Evolutionary conservation across 805 yeast species (phyloP).

Genomic region (Saccharomyces paradoxus): DNA sequence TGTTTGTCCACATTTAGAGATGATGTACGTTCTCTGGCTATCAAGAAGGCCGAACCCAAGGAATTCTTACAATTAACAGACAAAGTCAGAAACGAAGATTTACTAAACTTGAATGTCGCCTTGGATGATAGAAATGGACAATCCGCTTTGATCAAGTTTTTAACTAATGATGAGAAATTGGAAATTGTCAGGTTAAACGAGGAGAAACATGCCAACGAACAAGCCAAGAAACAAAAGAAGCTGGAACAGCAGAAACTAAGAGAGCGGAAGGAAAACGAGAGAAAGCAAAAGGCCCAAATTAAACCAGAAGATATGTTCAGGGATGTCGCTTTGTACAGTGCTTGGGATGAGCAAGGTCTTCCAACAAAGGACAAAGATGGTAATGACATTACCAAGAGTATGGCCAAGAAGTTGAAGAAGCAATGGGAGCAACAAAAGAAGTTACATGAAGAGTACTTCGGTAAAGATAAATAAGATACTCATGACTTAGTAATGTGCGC

Average conservation of each 20-base stretch:
- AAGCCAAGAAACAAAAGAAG: conserved; percentile 34
- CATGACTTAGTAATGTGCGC: background rate
- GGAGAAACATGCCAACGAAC: conserved; percentile 45
- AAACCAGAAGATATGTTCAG: conserved; percentile 70
- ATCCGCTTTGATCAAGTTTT: conserved; percentile 76
- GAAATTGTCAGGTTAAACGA: conserved; percentile 51
- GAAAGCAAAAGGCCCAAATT: conserved; percentile 56
- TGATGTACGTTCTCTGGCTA: conserved; percentile 65
- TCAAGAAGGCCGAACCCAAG: conserved; percentile 42
- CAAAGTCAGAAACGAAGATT: conserved; percentile 58
- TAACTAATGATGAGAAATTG: conserved; percentile 58
- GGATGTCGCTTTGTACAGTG: conserved; percentile 46
- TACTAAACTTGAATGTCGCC: conserved; percentile 70
- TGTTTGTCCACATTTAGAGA: conserved; percentile 77
- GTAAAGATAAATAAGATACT: conserved; percentile 2
- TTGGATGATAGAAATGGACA: conserved; percentile 81
- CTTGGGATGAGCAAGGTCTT: conserved; percentile 80
- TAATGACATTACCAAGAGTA: conserved; percentile 77
- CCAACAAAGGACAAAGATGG: conserved; percentile 75
- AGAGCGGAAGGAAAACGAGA: conserved; percentile 57
- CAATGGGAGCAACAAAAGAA: conserved; percentile 74
- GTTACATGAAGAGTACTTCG: conserved; percentile 58
- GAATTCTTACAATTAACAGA: conserved; percentile 67
- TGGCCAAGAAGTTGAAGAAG: conserved; percentile 73
- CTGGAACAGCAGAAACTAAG: conserved; percentile 45